phyloP scores from a whole-genome alignment of 2,329 filamentous ascomycete genomes.

The Thelonectria blattea region DNA sequence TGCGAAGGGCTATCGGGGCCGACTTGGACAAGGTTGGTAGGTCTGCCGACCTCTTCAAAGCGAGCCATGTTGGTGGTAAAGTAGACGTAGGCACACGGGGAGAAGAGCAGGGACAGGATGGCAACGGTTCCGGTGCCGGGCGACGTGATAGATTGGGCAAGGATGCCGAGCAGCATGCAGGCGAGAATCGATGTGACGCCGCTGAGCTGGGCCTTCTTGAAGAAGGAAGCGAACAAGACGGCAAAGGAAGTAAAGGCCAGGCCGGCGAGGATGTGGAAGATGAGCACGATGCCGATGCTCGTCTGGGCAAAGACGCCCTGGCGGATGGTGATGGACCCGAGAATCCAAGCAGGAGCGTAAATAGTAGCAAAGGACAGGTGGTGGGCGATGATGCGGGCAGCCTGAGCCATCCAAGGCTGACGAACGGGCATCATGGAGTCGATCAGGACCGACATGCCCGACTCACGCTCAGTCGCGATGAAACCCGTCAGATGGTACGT shows the following conservation, averaged over 20 bases:
- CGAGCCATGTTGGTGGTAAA: slow-evolving; percentile 78
- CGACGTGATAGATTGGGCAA: slow-evolving; percentile 75
- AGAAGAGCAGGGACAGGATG: slow-evolving; percentile 77
- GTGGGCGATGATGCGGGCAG: slow-evolving; percentile 77
- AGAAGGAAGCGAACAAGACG: slow-evolving; percentile 81
- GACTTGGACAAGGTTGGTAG: slow-evolving; percentile 65
- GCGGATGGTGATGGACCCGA: slow-evolving; percentile 71
- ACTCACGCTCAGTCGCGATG: slow-evolving; percentile 83
- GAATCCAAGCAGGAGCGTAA: slow-evolving; percentile 83
- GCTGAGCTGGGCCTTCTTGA: slow-evolving; percentile 85
- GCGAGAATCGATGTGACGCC: slow-evolving; percentile 79
- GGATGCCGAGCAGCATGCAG: slow-evolving; percentile 77
- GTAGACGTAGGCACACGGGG: slow-evolving; percentile 86
- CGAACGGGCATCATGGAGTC: slow-evolving; percentile 89
- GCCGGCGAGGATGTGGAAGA: slow-evolving; percentile 79
- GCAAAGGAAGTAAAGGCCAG: slow-evolving; percentile 80
- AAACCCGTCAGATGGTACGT: slow-evolving; percentile 88
- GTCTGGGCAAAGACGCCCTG: slow-evolving; percentile 70
- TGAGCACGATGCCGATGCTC: slow-evolving; percentile 67
- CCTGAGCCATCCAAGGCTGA: slow-evolving; percentile 76
- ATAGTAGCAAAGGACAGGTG: slow-evolving; percentile 81
- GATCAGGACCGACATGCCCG: slow-evolving; percentile 85
- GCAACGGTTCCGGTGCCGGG: slow-evolving; percentile 69
- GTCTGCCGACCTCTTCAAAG: slow-evolving; percentile 68
- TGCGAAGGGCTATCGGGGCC: slow-evolving; percentile 72